phyloP scores from a whole-genome alignment of 306 rosid genomes.

The Arachis hypogaea region DNA sequence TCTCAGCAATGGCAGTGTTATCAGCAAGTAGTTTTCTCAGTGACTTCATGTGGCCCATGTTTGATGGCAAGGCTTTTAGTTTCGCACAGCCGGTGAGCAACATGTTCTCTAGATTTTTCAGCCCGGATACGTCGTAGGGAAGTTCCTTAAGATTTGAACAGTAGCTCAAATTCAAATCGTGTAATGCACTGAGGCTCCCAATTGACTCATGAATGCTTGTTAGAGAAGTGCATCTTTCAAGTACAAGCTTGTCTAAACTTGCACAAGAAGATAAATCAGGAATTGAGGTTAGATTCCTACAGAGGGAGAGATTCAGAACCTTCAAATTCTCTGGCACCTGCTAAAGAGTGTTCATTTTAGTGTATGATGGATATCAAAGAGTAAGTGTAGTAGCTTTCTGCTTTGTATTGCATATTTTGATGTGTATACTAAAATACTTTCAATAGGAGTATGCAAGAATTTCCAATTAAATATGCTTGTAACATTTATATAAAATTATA shows the following conservation, averaged over 20 bases:
- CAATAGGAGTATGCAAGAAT: too few species aligned
- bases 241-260: conserved; percentile 53
- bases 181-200: conserved; percentile 49
- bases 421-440: background rate
- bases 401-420: background rate
- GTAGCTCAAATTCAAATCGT: conserved; percentile 50
- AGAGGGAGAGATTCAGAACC: conserved; percentile 55
- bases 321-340: conserved; percentile 58
- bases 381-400: background rate
- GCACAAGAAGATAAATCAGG: conserved; percentile 63
- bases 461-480: background rate
- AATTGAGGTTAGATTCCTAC: conserved; percentile 38
- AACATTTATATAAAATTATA: background rate
- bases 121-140: conserved; percentile 63
- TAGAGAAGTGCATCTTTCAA: conserved; percentile 50
- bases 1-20: conserved; percentile 46
- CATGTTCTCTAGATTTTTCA: conserved; percentile 56
- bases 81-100: conserved; percentile 48
- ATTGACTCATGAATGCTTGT: conserved; percentile 53
- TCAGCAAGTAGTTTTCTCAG: conserved; percentile 51
- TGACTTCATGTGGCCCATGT: conserved; percentile 49
- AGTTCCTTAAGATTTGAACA: conserved; percentile 49
- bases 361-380: background rate
- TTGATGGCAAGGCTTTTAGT: conserved; percentile 52
- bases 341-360: conserved; percentile 8